Evolutionary conservation across 495 filamentous ascomycete genomes (phyloP).

Genomic region (Penicillium bialowiezense): DNA sequence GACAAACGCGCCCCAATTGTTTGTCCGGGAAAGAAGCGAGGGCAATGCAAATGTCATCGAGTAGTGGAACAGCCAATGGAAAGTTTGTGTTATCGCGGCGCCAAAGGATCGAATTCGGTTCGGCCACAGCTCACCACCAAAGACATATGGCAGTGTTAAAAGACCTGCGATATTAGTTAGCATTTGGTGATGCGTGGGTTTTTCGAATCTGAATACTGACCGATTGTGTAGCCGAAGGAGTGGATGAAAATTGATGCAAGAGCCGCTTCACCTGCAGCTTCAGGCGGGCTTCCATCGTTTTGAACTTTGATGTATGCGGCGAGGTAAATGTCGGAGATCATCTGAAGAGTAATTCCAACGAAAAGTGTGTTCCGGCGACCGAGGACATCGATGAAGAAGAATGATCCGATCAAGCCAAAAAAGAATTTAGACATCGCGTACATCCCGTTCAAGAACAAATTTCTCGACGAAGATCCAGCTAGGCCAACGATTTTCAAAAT

Average conservation of each 20-base stretch:
- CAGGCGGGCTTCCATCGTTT: not conserved
- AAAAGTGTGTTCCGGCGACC: conserved; percentile 17
- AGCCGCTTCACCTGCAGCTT: conserved; percentile 2
- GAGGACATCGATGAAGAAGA: conserved; percentile 17
- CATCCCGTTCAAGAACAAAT: conserved; percentile 19
- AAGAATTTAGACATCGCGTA: conserved; percentile 28
- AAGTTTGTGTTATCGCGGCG: conserved; percentile 11
- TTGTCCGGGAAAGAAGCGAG: conserved; percentile 1
- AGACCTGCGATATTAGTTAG: conserved; percentile 9
- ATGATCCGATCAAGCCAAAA: conserved; percentile 21
- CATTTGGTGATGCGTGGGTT: not conserved
- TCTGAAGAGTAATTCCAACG: conserved; percentile 10
- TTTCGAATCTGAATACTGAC: conserved; percentile 1
- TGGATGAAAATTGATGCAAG: conserved; percentile 17
- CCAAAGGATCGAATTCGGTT: conserved; percentile 23
- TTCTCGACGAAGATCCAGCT: not conserved
- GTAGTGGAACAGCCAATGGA: conserved; percentile 20
- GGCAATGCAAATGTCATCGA: conserved; percentile 12
- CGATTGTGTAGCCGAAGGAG: conserved; percentile 14
- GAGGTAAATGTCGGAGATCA: conserved; percentile 18
- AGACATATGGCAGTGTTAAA: conserved; percentile 17
- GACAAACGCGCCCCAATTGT: conserved; percentile 23
- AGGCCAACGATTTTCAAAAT: conserved; percentile 9
- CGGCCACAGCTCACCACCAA: conserved; percentile 20
- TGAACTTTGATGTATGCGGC: conserved; percentile 13